A percentile compares a stretch with the other conserved stretches of the same genome.
Evolutionary conservation across 257 asterid species (phyloP).

Genomic region (Solanum bulbocastanum): DNA sequence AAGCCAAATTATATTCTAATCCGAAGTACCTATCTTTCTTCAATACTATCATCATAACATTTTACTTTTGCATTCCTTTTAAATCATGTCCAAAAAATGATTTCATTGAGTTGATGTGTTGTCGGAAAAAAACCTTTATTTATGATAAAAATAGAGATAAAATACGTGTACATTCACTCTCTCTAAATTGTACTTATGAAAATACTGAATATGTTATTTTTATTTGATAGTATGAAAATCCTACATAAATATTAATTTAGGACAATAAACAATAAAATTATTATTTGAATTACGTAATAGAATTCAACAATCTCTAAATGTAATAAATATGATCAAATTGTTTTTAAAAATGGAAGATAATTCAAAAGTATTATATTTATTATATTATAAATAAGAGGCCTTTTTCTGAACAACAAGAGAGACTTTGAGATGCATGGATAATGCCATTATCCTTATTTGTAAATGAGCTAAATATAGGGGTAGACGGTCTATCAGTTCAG

Average conservation of each 20-base stretch:
- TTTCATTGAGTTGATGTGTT: not conserved
- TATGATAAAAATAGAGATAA: too few relatives aligned
- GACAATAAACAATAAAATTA: not conserved
- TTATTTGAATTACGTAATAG: not conserved
- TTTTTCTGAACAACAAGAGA: not conserved
- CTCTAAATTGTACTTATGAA: too few relatives aligned
- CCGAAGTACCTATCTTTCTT: too few relatives aligned
- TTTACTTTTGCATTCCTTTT: not conserved
- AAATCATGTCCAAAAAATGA: not conserved
- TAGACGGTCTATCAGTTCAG: too few relatives aligned
- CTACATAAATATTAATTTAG: too few relatives aligned
- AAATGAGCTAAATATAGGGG: not conserved
- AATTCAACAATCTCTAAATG: too few relatives aligned
- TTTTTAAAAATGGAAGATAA: not conserved
- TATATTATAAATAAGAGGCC: not conserved
- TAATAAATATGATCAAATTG: not conserved
- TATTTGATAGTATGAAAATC: too few relatives aligned
- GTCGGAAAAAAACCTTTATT: too few relatives aligned
- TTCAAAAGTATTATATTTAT: too few relatives aligned
- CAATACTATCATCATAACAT: too few relatives aligned
- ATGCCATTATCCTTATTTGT: not conserved
- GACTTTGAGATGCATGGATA: not conserved
- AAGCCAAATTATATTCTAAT: too few relatives aligned
- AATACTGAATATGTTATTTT: not conserved
- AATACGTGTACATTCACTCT: accelerated